Conservation (phyloP, 2,329 filamentous ascomycete species). For the Pseudogymnoascus pannorum region DNA sequence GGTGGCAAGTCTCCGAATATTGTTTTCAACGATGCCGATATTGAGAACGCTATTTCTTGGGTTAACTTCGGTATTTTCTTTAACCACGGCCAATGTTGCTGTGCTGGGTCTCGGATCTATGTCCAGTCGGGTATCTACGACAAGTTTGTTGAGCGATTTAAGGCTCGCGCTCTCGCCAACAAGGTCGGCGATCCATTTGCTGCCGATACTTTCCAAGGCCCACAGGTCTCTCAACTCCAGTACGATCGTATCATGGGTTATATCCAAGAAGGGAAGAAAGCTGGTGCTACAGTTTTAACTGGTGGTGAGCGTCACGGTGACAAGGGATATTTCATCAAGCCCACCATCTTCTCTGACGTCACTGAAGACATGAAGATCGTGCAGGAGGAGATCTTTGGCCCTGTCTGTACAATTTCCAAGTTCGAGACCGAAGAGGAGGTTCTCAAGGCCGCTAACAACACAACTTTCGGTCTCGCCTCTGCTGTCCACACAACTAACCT, state of each 20-base stretch:
- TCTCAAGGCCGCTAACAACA: constrained; percentile 55
- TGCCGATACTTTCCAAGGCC: constrained; percentile 61
- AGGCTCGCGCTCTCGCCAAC: constrained; percentile 55
- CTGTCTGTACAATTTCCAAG: constrained; percentile 63
- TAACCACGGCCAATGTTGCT: constrained; percentile 40
- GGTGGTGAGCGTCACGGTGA: constrained; percentile 60
- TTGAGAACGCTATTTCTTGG: constrained; percentile 56
- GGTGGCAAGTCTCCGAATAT: constrained; percentile 58
- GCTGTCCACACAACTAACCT: constrained; percentile 62
- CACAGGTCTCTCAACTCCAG: constrained; percentile 62
- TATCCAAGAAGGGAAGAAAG: constrained; percentile 58
- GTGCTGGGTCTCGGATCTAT: constrained; percentile 60
- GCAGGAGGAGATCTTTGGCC: constrained; percentile 69
- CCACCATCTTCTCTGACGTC: constrained; percentile 66
- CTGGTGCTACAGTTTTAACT: constrained; percentile 55
- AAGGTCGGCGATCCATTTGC: constrained; percentile 62
- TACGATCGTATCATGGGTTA: constrained; percentile 63
- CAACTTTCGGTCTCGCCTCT: constrained; percentile 60
- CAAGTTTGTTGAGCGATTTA: constrained; percentile 60
- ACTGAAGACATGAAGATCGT: constrained; percentile 66
- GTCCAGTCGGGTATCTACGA: constrained; percentile 65
- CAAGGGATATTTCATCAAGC: constrained; percentile 65
- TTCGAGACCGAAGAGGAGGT: constrained; percentile 63
- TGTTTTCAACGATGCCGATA: constrained; percentile 53
- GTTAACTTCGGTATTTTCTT: constrained; percentile 44